Evolutionary conservation across 78 protist species (phyloP).

Genomic region (Dictyostelium intermedium): DNA sequence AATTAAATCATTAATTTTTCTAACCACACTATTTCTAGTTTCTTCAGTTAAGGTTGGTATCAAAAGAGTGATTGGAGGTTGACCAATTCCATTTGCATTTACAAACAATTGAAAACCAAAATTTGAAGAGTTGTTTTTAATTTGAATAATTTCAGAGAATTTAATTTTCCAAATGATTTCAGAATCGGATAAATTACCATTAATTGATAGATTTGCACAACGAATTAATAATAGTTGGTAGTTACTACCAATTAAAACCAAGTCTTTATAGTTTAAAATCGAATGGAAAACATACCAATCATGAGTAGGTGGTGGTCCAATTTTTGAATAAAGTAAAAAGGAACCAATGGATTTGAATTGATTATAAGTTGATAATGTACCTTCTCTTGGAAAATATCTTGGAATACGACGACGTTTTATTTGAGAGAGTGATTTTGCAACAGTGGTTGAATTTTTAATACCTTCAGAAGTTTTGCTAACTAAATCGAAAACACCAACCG

Average conservation of each 20-base stretch:
- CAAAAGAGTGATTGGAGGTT: background rate
- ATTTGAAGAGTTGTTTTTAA: background rate
- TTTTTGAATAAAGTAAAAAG: slow-evolving; percentile 11
- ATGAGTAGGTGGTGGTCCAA: slow-evolving; percentile 40
- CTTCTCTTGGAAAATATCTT: slow-evolving; percentile 64
- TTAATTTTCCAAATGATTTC: slow-evolving; percentile 53
- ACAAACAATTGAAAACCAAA: background rate
- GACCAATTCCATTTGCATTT: background rate
- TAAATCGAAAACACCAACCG: slow-evolving; percentile 87
- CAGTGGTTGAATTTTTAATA: slow-evolving; percentile 68
- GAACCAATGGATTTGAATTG: slow-evolving; percentile 38
- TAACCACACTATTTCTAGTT: background rate
- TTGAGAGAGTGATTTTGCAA: slow-evolving; percentile 42
- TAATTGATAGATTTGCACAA: background rate
- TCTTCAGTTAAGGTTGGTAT: slow-evolving; percentile 57
- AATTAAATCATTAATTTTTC: slow-evolving; percentile 24
- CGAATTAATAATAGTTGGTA: slow-evolving; percentile 2
- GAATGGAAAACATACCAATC: slow-evolving; percentile 57
- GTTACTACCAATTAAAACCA: background rate
- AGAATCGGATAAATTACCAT: background rate
- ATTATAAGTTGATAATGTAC: slow-evolving; percentile 35
- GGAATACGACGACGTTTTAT: slow-evolving; percentile 57
- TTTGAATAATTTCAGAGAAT: slow-evolving; percentile 28
- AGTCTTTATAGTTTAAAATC: background rate
- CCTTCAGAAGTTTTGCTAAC: slow-evolving; percentile 83